These are phyloP conservation scores for Phylloporus sp. DNA, from an alignment of 768 basidiomycete species.

Conservation along the genomic window DNA sequence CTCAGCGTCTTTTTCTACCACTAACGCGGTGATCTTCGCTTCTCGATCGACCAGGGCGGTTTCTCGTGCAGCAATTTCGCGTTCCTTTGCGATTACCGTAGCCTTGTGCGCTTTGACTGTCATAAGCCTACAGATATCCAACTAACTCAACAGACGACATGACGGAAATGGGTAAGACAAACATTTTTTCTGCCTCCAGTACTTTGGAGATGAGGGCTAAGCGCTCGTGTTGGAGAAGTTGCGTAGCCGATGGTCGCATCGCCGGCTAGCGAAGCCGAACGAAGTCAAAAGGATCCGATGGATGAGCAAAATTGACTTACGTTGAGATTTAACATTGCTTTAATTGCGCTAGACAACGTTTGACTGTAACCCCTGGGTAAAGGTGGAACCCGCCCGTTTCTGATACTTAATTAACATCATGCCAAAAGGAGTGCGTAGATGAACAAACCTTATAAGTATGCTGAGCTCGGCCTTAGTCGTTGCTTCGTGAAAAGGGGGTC, in stretches of 20 bases:
- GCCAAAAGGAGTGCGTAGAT: background rate
- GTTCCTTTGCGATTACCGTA: constrained; percentile 54
- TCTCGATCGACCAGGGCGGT: constrained; percentile 53
- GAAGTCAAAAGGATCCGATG: background rate
- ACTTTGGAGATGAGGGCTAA: constrained; percentile 69
- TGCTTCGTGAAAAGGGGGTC: constrained; percentile 91
- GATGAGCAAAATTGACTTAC: constrained; percentile 38
- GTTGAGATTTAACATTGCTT: constrained; percentile 82
- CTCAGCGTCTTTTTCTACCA: constrained; percentile 60
- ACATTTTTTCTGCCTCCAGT: constrained; percentile 78
- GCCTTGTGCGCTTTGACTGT: constrained; percentile 63
- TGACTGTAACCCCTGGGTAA: constrained; percentile 81
- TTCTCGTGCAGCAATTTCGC: constrained; percentile 60
- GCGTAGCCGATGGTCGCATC: constrained; percentile 79
- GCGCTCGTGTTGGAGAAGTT: constrained; percentile 78
- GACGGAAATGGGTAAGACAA: constrained; percentile 14
- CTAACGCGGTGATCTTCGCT: constrained; percentile 40
- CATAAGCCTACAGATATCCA: constrained; percentile 43
- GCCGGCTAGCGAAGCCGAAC: constrained; percentile 52
- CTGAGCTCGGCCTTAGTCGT: constrained; percentile 86
- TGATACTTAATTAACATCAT: constrained; percentile 20
- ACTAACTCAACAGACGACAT: background rate
- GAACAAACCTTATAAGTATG: constrained; percentile 70
- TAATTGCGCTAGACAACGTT: constrained; percentile 67
- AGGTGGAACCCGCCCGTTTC: constrained; percentile 88